Conservation (phyloP, 306 rosid species). For the Coriaria nepalensis region DNA sequence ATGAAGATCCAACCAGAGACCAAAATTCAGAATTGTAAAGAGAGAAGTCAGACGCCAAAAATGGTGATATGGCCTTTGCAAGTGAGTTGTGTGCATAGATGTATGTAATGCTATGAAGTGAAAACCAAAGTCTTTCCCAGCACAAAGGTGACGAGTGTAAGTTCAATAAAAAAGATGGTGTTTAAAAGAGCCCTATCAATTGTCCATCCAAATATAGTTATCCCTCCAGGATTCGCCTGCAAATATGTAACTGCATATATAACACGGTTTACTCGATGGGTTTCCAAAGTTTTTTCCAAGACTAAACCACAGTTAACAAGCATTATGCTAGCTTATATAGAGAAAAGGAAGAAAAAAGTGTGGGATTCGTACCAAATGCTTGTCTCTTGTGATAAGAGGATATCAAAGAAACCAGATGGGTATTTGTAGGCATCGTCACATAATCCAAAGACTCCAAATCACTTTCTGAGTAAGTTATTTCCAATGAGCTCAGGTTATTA, state of each 20-base stretch:
- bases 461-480: slow-evolving; percentile 50
- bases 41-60: too few relatives aligned
- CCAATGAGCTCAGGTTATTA: slow-evolving; percentile 25
- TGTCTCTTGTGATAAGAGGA: slow-evolving; percentile 70
- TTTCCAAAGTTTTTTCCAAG: too few relatives aligned
- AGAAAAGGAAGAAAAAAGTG: neutral
- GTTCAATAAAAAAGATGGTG: slow-evolving; percentile 66
- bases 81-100: too few relatives aligned
- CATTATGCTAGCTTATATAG: too few relatives aligned
- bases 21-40: too few relatives aligned
- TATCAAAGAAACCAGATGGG: slow-evolving; percentile 46
- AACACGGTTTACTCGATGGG: too few relatives aligned
- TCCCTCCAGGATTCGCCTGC: slow-evolving; percentile 74
- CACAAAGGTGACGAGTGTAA: slow-evolving; percentile 55
- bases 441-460: slow-evolving; percentile 55
- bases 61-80: too few relatives aligned
- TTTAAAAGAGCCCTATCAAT: slow-evolving; percentile 62
- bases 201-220: slow-evolving; percentile 78
- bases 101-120: too few relatives aligned
- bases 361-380: slow-evolving; percentile 51
- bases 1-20: too few relatives aligned
- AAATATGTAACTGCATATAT: slow-evolving; percentile 54
- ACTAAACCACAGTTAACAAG: too few relatives aligned
- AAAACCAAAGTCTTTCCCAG: slow-evolving; percentile 49
- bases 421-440: slow-evolving; percentile 26